Evolutionary conservation across 345 rosid genomes (phyloP).

Genomic region (Salix arbutifolia): DNA sequence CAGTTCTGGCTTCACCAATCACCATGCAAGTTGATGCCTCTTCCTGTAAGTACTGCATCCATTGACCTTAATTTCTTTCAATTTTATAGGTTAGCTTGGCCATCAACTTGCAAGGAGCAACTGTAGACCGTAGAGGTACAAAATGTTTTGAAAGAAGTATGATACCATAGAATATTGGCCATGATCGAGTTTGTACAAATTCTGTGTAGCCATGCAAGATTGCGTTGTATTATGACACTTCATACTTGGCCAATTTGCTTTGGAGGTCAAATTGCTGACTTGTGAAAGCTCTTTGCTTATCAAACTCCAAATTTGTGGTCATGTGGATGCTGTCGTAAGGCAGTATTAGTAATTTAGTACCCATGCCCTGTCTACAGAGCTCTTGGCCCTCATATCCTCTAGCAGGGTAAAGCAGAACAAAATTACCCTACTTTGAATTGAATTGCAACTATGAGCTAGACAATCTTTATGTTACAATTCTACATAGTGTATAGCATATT

Average conservation of each 20-base stretch:
- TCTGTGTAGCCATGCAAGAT: neutral
- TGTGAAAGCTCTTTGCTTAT: neutral
- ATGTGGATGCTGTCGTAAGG: neutral
- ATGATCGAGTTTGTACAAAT: neutral
- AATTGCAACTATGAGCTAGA: slow-evolving; percentile 20
- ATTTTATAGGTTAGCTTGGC: neutral
- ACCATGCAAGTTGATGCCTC: neutral
- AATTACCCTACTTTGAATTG: neutral
- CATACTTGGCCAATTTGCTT: neutral
- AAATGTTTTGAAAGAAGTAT: no score
- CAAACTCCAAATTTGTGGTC: neutral
- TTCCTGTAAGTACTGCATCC: neutral
- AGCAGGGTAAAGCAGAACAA: neutral
- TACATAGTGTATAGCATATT: slow-evolving; percentile 22
- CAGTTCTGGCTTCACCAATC: neutral
- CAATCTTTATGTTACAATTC: slow-evolving; percentile 31
- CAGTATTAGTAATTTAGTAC: neutral
- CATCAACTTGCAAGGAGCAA: no score
- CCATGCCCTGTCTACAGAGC: no score
- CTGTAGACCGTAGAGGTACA: no score
- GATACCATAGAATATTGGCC: no score
- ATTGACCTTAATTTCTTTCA: neutral
- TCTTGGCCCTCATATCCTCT: no score
- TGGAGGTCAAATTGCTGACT: neutral
- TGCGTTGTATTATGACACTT: neutral